Conservation (phyloP, 1,139 yeast species). For the Sugiyamaella pinicola region DNA sequence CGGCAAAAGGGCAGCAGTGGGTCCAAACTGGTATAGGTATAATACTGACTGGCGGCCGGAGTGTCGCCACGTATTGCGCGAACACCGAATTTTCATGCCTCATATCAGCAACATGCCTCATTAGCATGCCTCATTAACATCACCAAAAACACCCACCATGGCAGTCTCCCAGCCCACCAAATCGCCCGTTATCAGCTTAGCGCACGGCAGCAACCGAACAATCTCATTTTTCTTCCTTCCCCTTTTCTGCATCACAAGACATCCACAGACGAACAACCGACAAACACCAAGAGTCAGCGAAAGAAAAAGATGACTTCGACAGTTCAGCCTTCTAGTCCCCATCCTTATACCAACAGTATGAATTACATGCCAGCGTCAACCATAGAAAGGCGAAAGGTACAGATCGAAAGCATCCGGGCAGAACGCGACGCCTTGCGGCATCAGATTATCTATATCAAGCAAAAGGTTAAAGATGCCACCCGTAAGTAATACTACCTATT, state of each 20-base stretch:
- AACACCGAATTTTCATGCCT: neutral
- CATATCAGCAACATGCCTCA: slow-evolving; percentile 2
- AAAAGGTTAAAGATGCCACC: slow-evolving; percentile 31
- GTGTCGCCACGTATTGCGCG: neutral
- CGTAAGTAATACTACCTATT: slow-evolving; percentile 20
- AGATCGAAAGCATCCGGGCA: slow-evolving; percentile 28
- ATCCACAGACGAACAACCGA: neutral
- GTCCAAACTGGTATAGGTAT: neutral
- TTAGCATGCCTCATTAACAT: slow-evolving; percentile 4
- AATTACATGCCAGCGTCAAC: slow-evolving; percentile 2
- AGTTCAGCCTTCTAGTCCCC: neutral
- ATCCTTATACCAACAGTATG: neutral
- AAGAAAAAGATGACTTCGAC: slow-evolving; percentile 1
- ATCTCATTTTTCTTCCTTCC: neutral
- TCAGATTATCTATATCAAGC: slow-evolving; percentile 27
- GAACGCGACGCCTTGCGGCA: slow-evolving; percentile 31
- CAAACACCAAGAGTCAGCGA: neutral
- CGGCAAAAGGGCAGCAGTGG: no score
- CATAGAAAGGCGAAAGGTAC: slow-evolving; percentile 2
- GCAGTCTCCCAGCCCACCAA: no score
- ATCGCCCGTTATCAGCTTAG: no score
- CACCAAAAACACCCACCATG: no score
- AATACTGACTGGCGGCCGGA: neutral
- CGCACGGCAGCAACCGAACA: neutral
- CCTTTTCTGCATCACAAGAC: neutral